Base-by-base conservation (phyloP, 2,329 filamentous ascomycete genomes). In the Neospermospora avenae region DNA sequence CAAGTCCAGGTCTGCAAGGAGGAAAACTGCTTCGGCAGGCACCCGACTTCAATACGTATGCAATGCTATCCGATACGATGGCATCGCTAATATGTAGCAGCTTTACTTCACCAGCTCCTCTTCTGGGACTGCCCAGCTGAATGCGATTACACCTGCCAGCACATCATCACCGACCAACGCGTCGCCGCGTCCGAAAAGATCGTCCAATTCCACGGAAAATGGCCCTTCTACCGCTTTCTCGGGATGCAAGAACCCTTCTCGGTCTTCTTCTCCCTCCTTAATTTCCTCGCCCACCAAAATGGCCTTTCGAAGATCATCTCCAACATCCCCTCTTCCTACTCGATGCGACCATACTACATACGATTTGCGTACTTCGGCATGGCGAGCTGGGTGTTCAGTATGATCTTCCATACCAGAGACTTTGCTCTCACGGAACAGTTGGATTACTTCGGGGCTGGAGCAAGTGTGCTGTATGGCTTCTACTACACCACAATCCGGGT, bases 111-210 rank as follows among this genome's bases (percentile, higher is more conserved):
- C 73, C 90, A 90, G 63, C 81, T 98, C 68, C 86, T 98, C 71
- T 78, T 97, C 74, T 99, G 95, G 95, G 86, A 86, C 73, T 99
- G 95, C 78, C 84, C 89, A 63, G 82, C 89, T 72, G 93, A 99
- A 83, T 99, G 95, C 85, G 93, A 99, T 80, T 96, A 99, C 79
- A 88, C 90, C 63, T 99, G 95, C 80, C 95, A 99, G 75, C 93
- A 96, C 80, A 88, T 96, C 74, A 82, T 96, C 62, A 98, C 95
- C 59, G 77, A 84, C 68, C 77, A 78, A 60, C 91, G 93, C 65
- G 77, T 92, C 66, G 78, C 83, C 25, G 79, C 83, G 64, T 82
- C 85, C 62, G 83, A 85, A 31, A 83, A 86, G 11, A 76, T 97
- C 53, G 87, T 93, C 59, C 95, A 99, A 77, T 99, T 93, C 80